phyloP scores from a whole-genome alignment of 345 rosid species.

The Zanthoxylum bungeanum region DNA sequence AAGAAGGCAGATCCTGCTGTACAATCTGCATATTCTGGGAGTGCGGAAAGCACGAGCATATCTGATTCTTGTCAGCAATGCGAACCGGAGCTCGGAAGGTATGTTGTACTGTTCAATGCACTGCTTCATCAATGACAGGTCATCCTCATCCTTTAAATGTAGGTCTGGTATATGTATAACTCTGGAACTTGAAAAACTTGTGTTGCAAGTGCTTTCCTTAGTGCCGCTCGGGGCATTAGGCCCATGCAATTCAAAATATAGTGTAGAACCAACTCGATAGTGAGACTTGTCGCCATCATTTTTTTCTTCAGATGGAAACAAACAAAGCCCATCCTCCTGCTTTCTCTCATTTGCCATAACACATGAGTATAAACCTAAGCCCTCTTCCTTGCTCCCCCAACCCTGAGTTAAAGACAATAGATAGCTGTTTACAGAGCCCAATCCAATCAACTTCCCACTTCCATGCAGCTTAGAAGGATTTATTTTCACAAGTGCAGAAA shows the following conservation, averaged over 20 bases:
- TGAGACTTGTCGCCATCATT: constrained; percentile 61
- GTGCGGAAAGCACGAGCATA: constrained; percentile 90
- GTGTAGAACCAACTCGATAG: constrained; percentile 70
- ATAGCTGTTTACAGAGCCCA: constrained; percentile 78
- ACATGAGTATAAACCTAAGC: constrained; percentile 87
- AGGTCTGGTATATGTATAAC: constrained; percentile 75
- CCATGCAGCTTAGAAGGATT: constrained; percentile 89
- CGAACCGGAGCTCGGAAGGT: constrained; percentile 75
- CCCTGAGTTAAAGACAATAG: constrained; percentile 93
- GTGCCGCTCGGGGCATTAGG: constrained; percentile 34
- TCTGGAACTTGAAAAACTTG: constrained; percentile 41
- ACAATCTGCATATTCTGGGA: constrained; percentile 78
- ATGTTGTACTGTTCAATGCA: constrained; percentile 76
- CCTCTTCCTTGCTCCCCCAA: constrained; percentile 99
- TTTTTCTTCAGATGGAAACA: constrained; percentile 76
- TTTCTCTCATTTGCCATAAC: constrained; percentile 82
- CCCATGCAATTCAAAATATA: constrained; percentile 87
- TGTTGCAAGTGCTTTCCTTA: constrained; percentile 31
- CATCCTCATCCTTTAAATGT: constrained; percentile 86
- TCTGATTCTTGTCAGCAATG: constrained; percentile 86
- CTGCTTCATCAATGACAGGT: constrained; percentile 67
- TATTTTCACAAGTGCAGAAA: constrained; percentile 81
- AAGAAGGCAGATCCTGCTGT: constrained; percentile 90
- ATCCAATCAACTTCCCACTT: constrained; percentile 78
- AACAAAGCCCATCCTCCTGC: constrained; percentile 75